Conservation (phyloP, 164 flowering plant species). For the Annona squamosa region DNA sequence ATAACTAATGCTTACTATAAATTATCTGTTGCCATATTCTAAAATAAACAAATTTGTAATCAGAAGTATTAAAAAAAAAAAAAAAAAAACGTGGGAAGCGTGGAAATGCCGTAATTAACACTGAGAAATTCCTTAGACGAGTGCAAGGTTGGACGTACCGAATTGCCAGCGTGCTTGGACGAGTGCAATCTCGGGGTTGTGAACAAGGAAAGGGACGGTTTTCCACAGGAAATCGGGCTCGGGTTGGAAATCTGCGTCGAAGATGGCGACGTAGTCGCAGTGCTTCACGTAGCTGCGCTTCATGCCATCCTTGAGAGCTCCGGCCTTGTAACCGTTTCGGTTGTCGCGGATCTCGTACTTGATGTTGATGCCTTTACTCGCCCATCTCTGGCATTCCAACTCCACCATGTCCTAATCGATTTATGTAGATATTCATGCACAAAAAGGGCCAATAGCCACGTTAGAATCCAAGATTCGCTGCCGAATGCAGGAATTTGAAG, state of each 20-base stretch:
- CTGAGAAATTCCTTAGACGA: not conserved
- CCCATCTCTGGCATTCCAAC: conserved; percentile 79
- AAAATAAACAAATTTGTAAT: not conserved
- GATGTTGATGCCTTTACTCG: conserved; percentile 76
- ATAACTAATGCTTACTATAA: too few relatives aligned
- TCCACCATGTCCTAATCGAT: conserved; percentile 50
- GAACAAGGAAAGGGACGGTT: conserved; percentile 65
- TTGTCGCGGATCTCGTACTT: conserved; percentile 76
- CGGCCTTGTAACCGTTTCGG: conserved; percentile 88
- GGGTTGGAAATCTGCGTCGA: conserved; percentile 96
- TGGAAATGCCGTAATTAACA: not conserved
- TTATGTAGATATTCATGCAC: too few relatives aligned
- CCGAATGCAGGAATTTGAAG: not conserved
- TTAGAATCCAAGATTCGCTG: not conserved
- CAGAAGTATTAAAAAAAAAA: too few relatives aligned
- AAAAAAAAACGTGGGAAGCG: not conserved
- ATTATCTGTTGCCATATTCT: too few relatives aligned
- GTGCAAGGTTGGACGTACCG: conserved; percentile 36
- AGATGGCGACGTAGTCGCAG: conserved; percentile 81
- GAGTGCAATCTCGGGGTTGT: conserved; percentile 70
- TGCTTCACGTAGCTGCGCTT: conserved; percentile 72
- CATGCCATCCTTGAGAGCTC: conserved; percentile 89
- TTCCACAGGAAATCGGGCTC: conserved; percentile 78
- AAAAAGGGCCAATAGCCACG: not conserved
- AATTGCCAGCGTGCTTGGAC: conserved; percentile 96